Base-by-base conservation (phyloP, 495 filamentous ascomycete species). In the Mytilinidion resinicola region DNA sequence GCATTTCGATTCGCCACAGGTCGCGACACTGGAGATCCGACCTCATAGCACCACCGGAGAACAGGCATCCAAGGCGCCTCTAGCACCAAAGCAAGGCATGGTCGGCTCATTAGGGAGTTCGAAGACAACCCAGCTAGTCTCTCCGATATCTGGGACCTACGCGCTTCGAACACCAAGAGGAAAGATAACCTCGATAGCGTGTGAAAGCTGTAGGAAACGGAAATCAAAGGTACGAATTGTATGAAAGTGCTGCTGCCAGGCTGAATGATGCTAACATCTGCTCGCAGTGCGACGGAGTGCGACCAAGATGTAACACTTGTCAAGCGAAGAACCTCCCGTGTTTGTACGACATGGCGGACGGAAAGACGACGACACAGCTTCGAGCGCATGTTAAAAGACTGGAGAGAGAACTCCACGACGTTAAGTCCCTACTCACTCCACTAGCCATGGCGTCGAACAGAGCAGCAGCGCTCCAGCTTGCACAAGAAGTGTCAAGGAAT, bases 291-390 rank as follows among this genome's bases (percentile, higher is more conserved):
- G 58, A 65, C 33, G 62, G 62, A 11, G 53, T 60, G 6, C n/a
- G 62, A 37, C 62, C 62, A 30, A 60, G 59, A 34, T 65, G 62
- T 35, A 61, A 65, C 42, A 65, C 62, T n/a, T 65, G 62, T 42
- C 53, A 58, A 34, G 43, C 54, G 3, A 65, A 61, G 20, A 61
- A 58, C 21, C 49, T 61, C 8, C 46, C 39, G 9, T 65, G 62
- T 37, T 14, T 65, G 11, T 65, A 65, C 34, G 62, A 65, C 37
- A 51, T 60, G 8, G 62, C 57, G 14, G 58, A 60, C 58, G 58
- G 62, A 15, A 61, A 60, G 39, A 65, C 57, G 1, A 61, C 62
- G 10, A 60, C 62, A 54, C 57, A 65, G 30, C 38, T 61, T 38
- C 51, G 58, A 14, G 57, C 53, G 36, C 58, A 60, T 55, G 57